Base-by-base conservation (phyloP, 148 eudicot genomes). In the Amaranthus palmeri region DNA sequence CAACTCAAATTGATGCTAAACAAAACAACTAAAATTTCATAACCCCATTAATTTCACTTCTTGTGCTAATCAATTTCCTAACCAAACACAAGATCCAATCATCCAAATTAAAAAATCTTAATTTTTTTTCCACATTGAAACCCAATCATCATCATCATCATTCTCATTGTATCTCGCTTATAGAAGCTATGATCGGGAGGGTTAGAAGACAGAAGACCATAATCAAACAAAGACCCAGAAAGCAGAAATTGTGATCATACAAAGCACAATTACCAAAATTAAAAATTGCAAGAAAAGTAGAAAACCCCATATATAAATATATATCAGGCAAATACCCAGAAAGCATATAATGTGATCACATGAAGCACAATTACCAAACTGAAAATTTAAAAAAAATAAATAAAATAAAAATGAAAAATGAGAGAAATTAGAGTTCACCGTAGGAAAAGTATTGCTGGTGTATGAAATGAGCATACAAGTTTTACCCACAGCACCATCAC, bases 401-500 rank as follows among this genome's bases (percentile, higher is more conserved):
- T 55, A 67, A 64, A 73, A 74, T 17, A 15, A 55, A 57, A 74
- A 67, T 4, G 61, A 51, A 64, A 12, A 57, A 6, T 49, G 47
- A 45, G 15, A 40, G 15, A 61, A 71, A 46, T 4, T 18, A 6
- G 17, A 49, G 5, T 41, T 59, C 52, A 75, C 68, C 14, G 74
- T 70, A 11, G 83, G 83, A 53, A 80, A 25, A 25, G 36, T 25
- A 25, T 25, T 25, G 36, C 36, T 25, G 36, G 36, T 25, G 36
- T 25, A 25, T 53, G 80, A 80, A 45, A 80, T 80, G 2, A 80
- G 74, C 83, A 80, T 80, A 67, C 83, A 80, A 36, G 82, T 80
- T 63, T 80, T 80, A 50, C 82, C 82, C 4, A 80, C 82, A 75
- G 82, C 82, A 36, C 82, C 82, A 72, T 80, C 82, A 67, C 82